Percentiles rank a stretch among this genome's conserved stretches.
These are phyloP conservation scores for Primulina tabacum DNA, from an alignment of 257 asterid species.

Conservation along the genomic window DNA sequence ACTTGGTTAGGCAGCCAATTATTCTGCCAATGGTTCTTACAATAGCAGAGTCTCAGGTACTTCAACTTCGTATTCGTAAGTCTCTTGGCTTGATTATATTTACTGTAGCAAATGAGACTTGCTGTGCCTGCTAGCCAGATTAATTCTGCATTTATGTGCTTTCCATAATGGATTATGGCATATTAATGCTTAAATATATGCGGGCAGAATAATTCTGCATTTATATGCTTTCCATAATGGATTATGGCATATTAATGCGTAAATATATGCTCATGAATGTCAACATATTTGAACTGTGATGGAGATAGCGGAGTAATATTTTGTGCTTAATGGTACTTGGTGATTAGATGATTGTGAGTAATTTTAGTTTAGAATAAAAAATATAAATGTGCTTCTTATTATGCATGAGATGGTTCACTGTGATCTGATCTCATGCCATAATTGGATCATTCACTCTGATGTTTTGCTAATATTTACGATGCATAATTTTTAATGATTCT, in stretches of 20 bases:
- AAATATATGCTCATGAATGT: too few relatives aligned
- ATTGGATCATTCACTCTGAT: background rate
- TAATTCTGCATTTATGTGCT: too few relatives aligned
- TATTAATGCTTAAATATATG: too few relatives aligned
- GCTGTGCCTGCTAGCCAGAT: background rate
- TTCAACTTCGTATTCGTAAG: constrained; percentile 24
- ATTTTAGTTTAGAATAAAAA: too few relatives aligned
- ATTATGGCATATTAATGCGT: too few relatives aligned
- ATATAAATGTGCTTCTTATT: background rate
- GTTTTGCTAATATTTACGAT: background rate
- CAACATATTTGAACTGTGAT: too few relatives aligned
- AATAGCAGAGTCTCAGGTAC: constrained; percentile 97
- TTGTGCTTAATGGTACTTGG: too few relatives aligned
- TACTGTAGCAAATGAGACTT: background rate
- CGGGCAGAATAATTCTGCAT: too few relatives aligned
- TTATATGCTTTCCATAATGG: too few relatives aligned
- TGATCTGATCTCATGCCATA: background rate
- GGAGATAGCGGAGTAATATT: too few relatives aligned
- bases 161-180: too few relatives aligned
- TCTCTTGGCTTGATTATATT: constrained; percentile 20
- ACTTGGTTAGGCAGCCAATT: constrained; percentile 98
- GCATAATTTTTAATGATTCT: constrained; percentile 1
- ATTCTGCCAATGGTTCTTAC: constrained; percentile 99
- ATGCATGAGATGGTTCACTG: background rate
- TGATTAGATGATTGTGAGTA: too few relatives aligned